phyloP scores from a whole-genome alignment of 2,329 filamentous ascomycete species.

The Trichoderma gracile region DNA sequence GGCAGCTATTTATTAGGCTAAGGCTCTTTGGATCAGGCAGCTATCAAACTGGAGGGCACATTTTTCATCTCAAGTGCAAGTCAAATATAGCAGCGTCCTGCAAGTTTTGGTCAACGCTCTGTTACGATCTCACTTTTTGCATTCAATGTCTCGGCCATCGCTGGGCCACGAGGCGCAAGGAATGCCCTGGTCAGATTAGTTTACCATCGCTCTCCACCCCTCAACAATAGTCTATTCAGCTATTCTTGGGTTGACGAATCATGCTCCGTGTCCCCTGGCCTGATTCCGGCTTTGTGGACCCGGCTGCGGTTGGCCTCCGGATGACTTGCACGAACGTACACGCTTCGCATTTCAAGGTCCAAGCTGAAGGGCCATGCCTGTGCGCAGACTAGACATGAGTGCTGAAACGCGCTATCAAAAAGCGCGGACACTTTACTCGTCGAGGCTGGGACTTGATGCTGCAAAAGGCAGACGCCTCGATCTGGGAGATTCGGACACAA shows the following conservation, averaged over 20 bases:
- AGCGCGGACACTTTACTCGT: not conserved
- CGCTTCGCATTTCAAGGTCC: conserved; percentile 1
- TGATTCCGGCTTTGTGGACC: conserved; percentile 3
- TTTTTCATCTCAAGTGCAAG: too few relatives aligned
- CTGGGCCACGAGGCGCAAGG: conserved; percentile 15
- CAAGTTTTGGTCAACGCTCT: not conserved
- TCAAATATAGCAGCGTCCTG: too few relatives aligned
- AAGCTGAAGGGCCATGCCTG: conserved; percentile 6
- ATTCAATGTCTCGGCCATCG: conserved; percentile 2
- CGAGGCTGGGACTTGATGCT: not conserved
- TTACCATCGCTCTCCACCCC: not conserved
- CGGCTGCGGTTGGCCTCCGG: not conserved
- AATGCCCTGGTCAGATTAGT: conserved; percentile 5
- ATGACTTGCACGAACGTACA: conserved; percentile 1
- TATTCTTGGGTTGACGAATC: conserved; percentile 10
- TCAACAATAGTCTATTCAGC: conserved; percentile 19
- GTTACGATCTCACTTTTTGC: not conserved
- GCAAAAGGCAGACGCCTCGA: conserved; percentile 17
- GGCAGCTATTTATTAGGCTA: conserved; percentile 7
- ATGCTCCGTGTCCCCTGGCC: not conserved
- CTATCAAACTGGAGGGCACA: not conserved
- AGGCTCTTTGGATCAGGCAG: not conserved
- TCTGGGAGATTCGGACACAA: conserved; percentile 13
- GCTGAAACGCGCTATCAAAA: conserved; percentile 20
- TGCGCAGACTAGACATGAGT: conserved; percentile 5